phyloP scores from a whole-genome alignment of 2,329 filamentous ascomycete genomes.

The Hansfordia pulvinata region DNA sequence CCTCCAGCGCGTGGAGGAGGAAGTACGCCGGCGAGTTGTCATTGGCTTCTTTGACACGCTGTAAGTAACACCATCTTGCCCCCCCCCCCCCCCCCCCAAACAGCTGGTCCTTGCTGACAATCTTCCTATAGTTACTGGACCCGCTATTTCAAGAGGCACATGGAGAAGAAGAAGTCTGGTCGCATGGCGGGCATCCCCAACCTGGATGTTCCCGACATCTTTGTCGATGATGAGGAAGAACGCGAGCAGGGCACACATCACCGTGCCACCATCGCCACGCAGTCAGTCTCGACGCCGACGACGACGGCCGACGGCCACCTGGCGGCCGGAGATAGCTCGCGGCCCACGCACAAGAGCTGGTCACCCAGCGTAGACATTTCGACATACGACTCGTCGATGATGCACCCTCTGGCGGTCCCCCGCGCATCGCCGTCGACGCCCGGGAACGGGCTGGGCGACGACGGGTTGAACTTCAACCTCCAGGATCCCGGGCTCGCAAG shows the following conservation, averaged over 20 bases:
- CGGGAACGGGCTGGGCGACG: slow-evolving; percentile 28
- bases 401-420: slow-evolving; percentile 41
- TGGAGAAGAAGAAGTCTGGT: slow-evolving; percentile 58
- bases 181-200: slow-evolving; percentile 69
- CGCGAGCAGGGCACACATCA: slow-evolving; percentile 11
- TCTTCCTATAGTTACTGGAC: slow-evolving; percentile 53
- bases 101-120: slow-evolving; percentile 7
- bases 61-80: too few species aligned
- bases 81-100: background rate
- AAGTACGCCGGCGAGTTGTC: slow-evolving; percentile 79
- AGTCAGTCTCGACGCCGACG: too few species aligned
- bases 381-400: slow-evolving; percentile 24
- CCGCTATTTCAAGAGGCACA: slow-evolving; percentile 63
- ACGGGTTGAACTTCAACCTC: slow-evolving; percentile 46
- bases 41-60: slow-evolving; percentile 92
- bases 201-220: slow-evolving; percentile 78
- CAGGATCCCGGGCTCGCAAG: slow-evolving; percentile 26
- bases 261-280: slow-evolving; percentile 15
- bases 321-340: slow-evolving; percentile 19
- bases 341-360: slow-evolving; percentile 26
- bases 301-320: slow-evolving; percentile 16
- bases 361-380: slow-evolving; percentile 28
- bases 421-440: slow-evolving; percentile 27
- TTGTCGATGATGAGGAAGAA: slow-evolving; percentile 66
- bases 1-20: slow-evolving; percentile 87